Evolutionary conservation across 129 eudicot genomes (phyloP), one percentile per base, ranked within the genome.

Genomic region (Flaveria bidentis): DNA sequence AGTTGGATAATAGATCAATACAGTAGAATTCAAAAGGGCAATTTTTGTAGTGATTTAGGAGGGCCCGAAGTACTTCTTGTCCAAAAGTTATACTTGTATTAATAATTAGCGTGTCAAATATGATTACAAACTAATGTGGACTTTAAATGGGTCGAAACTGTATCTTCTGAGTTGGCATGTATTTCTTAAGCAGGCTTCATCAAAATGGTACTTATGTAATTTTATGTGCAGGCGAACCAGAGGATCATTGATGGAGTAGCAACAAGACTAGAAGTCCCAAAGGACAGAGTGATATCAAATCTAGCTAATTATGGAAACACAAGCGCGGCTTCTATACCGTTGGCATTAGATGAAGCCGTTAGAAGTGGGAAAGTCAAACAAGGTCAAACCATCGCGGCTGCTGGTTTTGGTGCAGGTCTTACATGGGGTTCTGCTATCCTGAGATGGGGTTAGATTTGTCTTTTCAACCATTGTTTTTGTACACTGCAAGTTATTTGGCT

Each of bases 321-420:
- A 1, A 88, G 97, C 74, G 96, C 97, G 26, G 98, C 98, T 44
- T 91, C 97, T 4, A 94, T 94, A 55, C 96, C 97, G 0, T 80
- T 94, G 78, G 98, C 97, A 1, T 81, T 94, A 81, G 98, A 91
- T 47, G 98, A 94, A 82, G 97, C 97, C 2, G 96, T 94, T 36
- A 81, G 98, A 68, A 83, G 96, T 20, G 98, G 99, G 82, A 86
- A 89, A 82, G 99, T 95, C 51, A 66, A 89, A 73, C 76, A 89
- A 39, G 97, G 99, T 52, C 89, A 95, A 76, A 85, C 88, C 57
- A 87, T 95, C 53, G 99, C 99, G 30, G 28, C 98, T 50, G 95
- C 98, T 8, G 98, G 98, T 2, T 94, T 94, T 57, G 97, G 97
- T 50, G 97, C 97, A 30, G 99, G 97, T 41, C 91, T 95, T 72